Evolutionary conservation across 225 moss, liverwort and hornwort genomes (phyloP).

Genomic region (Asterella californica): DNA sequence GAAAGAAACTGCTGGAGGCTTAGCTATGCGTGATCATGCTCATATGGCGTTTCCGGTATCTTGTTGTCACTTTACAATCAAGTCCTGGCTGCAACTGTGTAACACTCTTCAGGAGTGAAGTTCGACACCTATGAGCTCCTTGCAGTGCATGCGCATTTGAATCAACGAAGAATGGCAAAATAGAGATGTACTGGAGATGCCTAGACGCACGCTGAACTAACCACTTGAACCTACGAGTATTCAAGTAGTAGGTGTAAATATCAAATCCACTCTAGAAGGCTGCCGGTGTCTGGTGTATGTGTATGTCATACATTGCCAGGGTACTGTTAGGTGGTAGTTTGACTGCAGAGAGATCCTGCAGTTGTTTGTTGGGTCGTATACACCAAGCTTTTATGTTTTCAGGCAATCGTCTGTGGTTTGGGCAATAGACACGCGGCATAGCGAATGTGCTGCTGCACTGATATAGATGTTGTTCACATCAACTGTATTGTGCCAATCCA

Average conservation of each 20-base stretch:
- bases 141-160: background rate
- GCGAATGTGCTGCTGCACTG: background rate
- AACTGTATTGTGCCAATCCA: slow-evolving; percentile 21
- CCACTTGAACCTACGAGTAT: background rate
- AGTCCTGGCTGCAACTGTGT: background rate
- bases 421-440: background rate
- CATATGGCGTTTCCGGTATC: background rate
- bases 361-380: background rate
- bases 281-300: background rate
- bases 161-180: background rate
- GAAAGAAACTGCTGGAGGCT: background rate
- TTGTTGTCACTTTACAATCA: background rate
- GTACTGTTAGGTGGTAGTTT: background rate
- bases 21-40: background rate
- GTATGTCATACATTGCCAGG: background rate
- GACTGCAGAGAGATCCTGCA: background rate
- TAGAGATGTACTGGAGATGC: background rate
- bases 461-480: slow-evolving; percentile 21
- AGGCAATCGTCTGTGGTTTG: background rate
- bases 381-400: background rate
- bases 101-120: background rate
- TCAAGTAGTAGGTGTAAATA: background rate
- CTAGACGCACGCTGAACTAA: background rate
- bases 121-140: background rate
- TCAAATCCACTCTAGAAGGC: background rate